Evolutionary conservation across 2,329 filamentous ascomycete genomes (phyloP).

Genomic region (Clarireedia monteithiana): DNA sequence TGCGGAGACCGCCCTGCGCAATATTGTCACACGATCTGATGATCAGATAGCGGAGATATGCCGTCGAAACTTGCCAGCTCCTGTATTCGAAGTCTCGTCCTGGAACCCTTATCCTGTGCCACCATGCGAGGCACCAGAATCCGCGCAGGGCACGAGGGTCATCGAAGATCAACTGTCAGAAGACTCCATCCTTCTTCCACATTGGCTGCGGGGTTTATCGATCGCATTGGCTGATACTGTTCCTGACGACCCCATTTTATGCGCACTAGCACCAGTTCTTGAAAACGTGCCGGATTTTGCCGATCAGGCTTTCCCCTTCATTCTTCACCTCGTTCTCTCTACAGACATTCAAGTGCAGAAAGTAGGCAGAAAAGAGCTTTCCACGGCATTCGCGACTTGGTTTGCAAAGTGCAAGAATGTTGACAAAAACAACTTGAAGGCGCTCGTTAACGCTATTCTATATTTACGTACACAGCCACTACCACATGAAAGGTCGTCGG

Average conservation of each 20-base stretch:
- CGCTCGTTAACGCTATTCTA: conserved; percentile 71
- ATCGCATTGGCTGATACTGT: conserved; percentile 53
- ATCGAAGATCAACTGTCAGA: conserved; percentile 9
- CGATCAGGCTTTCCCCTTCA: conserved; percentile 68
- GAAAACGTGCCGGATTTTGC: conserved; percentile 61
- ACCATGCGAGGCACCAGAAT: conserved; percentile 38
- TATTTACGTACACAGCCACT: conserved; percentile 79
- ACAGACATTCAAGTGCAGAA: conserved; percentile 57
- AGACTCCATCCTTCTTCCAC: conserved; percentile 34
- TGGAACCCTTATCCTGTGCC: conserved; percentile 50
- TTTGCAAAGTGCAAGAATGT: conserved; percentile 41
- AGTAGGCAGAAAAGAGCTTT: conserved; percentile 53
- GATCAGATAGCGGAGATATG: conserved; percentile 40
- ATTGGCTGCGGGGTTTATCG: conserved; percentile 57
- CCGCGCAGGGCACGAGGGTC: neutral
- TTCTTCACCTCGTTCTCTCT: conserved; percentile 74
- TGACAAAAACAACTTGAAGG: conserved; percentile 55
- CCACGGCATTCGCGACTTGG: conserved; percentile 56
- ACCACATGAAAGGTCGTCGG: conserved; percentile 68
- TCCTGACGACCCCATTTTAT: conserved; percentile 58
- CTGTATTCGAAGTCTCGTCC: conserved; percentile 45
- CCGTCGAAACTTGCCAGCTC: conserved; percentile 42
- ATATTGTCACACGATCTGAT: conserved; percentile 40
- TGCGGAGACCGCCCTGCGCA: conserved; percentile 52
- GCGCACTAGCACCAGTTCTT: conserved; percentile 59